These are phyloP conservation scores for Boletus vinaceobasis DNA, from an alignment of 768 basidiomycete species.

Conservation along the genomic window DNA sequence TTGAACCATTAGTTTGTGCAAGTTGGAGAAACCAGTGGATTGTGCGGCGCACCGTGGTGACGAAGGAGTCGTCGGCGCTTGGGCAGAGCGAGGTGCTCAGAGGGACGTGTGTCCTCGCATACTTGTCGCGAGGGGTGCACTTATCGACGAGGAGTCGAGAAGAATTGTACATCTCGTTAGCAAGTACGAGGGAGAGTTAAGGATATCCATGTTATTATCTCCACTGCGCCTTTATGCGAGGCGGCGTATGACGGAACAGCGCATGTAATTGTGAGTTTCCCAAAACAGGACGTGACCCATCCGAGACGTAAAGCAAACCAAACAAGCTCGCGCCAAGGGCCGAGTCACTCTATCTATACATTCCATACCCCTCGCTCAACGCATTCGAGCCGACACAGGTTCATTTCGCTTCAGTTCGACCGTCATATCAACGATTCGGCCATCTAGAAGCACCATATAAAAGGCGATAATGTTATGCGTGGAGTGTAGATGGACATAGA, in stretches of 20 bases:
- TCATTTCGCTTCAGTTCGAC: slow-evolving; percentile 21
- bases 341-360: slow-evolving; percentile 11
- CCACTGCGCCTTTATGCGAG: slow-evolving; percentile 22
- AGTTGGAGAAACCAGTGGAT: neutral
- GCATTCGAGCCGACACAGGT: neutral
- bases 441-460: slow-evolving; percentile 12
- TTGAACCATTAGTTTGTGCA: neutral
- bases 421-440: slow-evolving; percentile 14
- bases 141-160: slow-evolving; percentile 32
- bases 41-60: slow-evolving; percentile 18
- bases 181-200: neutral
- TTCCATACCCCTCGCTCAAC: neutral
- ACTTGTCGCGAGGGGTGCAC: slow-evolving; percentile 34
- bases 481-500: slow-evolving; percentile 27
- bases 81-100: slow-evolving; percentile 25
- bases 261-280: slow-evolving; percentile 18
- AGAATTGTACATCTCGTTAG: slow-evolving; percentile 15
- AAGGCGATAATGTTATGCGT: slow-evolving; percentile 2
- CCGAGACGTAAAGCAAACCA: slow-evolving; percentile 26
- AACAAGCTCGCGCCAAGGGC: slow-evolving; percentile 1
- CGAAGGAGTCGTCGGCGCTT: slow-evolving; percentile 28
- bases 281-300: slow-evolving; percentile 1
- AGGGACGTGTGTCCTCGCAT: slow-evolving; percentile 30
- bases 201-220: neutral
- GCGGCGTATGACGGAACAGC: slow-evolving; percentile 14